Base-by-base conservation (phyloP, 2,329 filamentous ascomycete species). In the Aspergillus spinulosporus region DNA sequence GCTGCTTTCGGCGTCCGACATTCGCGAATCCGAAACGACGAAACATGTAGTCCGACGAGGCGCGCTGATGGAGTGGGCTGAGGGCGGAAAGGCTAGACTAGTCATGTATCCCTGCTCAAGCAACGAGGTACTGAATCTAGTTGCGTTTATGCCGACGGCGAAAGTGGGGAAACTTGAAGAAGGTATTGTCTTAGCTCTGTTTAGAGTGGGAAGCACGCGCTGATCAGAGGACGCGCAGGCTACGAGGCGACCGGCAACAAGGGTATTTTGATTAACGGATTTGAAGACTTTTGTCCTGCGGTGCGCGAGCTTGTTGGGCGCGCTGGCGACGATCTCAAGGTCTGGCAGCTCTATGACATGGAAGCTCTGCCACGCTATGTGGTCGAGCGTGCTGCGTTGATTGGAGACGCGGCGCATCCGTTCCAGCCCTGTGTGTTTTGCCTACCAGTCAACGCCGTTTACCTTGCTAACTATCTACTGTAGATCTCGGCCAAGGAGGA, bases 331-430 rank as follows among this genome's bases (percentile, higher is more conserved):
- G 69, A 73, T 1, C 67, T 84, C 15, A 84, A 82, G 50, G 72
- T 84, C 0, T 87, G 83, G 83, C 78, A 78, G 32, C 65, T 88
- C 1, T 71, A 83, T 5, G 86, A 89, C 61, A 87, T 88, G 82
- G 77, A 81, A 5, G 66, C 76, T 1, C 71, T 89, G 8, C 76
- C 80, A 0, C 76, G 72, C 0, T 89, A 84, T 81, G 74, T 76
- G 0, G 77, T 78, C 2, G 79, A 72, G 0, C 77, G 74, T 7
- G 68, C 86, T 7, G 84, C 79, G 0, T 67, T 88, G 0, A 69
- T 89, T 0, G 86, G 86, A 0, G 86, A 89, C 65, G 84, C 86
- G 0, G 86, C 85, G 0, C 87, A 89, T 66, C 85, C 86, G 0
- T 88, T 88, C 60, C 76, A 85, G 0, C 86, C 85, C 45, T 66